Evolutionary conservation across 208 protist species (phyloP), one percentile per base, ranked within the genome.

Genomic region (Acanthamoeba castellanii): DNA sequence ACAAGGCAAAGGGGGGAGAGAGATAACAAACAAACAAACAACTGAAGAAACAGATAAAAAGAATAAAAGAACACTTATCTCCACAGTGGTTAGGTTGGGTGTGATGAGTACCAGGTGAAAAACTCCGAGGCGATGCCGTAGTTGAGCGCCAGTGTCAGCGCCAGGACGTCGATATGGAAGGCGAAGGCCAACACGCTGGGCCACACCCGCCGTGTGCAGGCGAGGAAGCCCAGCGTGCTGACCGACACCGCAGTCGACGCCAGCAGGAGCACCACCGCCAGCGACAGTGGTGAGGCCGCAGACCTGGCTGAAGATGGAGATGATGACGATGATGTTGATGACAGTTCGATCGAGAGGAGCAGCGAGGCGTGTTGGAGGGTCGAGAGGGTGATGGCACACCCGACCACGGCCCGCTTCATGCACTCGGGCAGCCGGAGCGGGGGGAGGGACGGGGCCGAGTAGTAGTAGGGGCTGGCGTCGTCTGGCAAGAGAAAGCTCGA

Each of bases 71-170:
- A 72, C 22, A 72, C 37, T 42, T 1, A 42, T n/a, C n/a, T 42
- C 37, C 37, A 42, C 1, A 7, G 14, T 47, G 34, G 7, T 11
- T n/a, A n/a, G 22, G 37, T 82, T n/a, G n/a, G 25, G 74, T n/a
- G 20, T 3, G 74, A 27, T 82, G 1, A 34, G n/a, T 82, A 82
- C 74, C 74, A 82, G 20, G 25, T 25, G 37, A 82, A 82, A 34
- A 82, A 82, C 74, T 82, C 74, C 1, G 74, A 82, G 74, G 74
- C 74, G 37, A 82, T 82, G 74, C 74, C 74, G 74, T 82, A 82
- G 74, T 34, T 25, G 74, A 82, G 32, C 34, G 74, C 42, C 37
- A 82, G 74, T 6, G 74, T 50, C 34, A 82, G 74, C 20, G 74
- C 74, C 32, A 82, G 37, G 9, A 27, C 8, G 42, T 82, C 74